Evolutionary conservation across 768 basidiomycete genomes (phyloP).

Genomic region (Calocybe cyanea): DNA sequence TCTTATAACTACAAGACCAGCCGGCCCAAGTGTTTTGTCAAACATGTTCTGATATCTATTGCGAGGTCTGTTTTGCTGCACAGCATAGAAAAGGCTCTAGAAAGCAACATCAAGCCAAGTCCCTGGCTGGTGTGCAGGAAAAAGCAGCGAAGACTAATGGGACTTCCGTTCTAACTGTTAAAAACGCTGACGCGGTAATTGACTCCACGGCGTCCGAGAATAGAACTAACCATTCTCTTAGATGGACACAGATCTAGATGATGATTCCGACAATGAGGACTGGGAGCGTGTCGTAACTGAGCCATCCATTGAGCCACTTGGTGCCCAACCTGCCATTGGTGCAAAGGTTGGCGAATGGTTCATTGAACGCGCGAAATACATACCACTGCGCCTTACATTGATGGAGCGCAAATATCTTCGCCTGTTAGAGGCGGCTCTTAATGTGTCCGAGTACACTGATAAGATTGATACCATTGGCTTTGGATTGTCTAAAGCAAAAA

Average conservation of each 20-base stretch:
- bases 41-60: slow-evolving; percentile 68
- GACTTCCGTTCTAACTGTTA: not conserved
- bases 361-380: slow-evolving; percentile 75
- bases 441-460: slow-evolving; percentile 86
- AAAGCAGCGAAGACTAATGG: slow-evolving; percentile 23
- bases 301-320: slow-evolving; percentile 34
- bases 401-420: slow-evolving; percentile 81
- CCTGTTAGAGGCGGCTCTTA: slow-evolving; percentile 78
- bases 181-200: slow-evolving; percentile 9
- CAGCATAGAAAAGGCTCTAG: slow-evolving; percentile 82
- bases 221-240: slow-evolving; percentile 15
- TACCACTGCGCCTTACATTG: slow-evolving; percentile 73
- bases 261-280: slow-evolving; percentile 38
- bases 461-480: slow-evolving; percentile 83
- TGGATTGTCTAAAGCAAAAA: slow-evolving; percentile 77
- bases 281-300: slow-evolving; percentile 36
- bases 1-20: slow-evolving; percentile 55
- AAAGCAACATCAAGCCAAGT: slow-evolving; percentile 55
- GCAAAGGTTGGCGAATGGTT: slow-evolving; percentile 79
- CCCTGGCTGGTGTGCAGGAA: slow-evolving; percentile 30
- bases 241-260: slow-evolving; percentile 45
- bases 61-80: slow-evolving; percentile 82
- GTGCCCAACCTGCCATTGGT: slow-evolving; percentile 58
- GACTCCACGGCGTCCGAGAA: not conserved
- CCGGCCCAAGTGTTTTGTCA: slow-evolving; percentile 74